These are phyloP conservation scores for Metschnikowia colocasiae DNA, from an alignment of 805 yeast genomes.

Conservation along the genomic window DNA sequence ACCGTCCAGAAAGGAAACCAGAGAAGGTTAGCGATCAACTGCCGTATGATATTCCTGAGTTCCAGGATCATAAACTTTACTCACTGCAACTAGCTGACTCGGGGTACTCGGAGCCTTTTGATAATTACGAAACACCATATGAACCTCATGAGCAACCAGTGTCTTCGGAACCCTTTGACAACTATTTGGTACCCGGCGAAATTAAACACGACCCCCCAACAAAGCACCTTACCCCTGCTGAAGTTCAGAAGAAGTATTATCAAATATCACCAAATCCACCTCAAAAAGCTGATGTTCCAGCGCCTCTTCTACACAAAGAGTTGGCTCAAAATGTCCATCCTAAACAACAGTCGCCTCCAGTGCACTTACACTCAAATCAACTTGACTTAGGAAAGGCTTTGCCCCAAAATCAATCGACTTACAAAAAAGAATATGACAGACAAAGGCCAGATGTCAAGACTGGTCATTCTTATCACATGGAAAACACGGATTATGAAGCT, in stretches of 20 bases:
- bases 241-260: slow-evolving; percentile 3
- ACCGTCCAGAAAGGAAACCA: background rate
- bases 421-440: background rate
- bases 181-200: slow-evolving; percentile 22
- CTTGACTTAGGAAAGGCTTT: background rate
- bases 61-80: background rate
- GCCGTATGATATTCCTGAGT: background rate
- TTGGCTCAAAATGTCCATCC: background rate
- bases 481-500: background rate
- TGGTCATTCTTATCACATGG: background rate
- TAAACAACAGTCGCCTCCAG: background rate
- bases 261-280: background rate
- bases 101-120: slow-evolving; percentile 26
- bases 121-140: slow-evolving; percentile 21
- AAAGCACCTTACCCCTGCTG: background rate
- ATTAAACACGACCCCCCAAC: background rate
- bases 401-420: background rate
- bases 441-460: background rate
- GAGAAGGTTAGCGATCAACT: background rate
- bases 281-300: background rate
- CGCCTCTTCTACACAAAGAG: background rate
- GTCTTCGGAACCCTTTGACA: slow-evolving; percentile 26
- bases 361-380: background rate
- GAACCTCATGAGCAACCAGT: slow-evolving; percentile 12
- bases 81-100: background rate